Evolutionary conservation across 2,329 filamentous ascomycete genomes (phyloP).

Genomic region (Delphinella strobiligena): DNA sequence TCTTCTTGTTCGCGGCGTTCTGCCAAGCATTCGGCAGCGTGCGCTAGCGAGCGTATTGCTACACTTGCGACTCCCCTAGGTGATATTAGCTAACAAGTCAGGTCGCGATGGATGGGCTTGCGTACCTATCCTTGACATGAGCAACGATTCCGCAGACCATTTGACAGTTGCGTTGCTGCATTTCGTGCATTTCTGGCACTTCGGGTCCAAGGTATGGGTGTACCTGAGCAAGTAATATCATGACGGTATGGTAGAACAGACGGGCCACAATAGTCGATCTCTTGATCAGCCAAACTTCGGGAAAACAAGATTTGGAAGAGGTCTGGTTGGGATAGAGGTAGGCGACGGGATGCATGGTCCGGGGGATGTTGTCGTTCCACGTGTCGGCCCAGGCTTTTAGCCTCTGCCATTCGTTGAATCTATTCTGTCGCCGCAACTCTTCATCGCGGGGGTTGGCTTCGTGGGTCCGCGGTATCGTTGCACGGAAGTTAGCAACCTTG

Average conservation of each 20-base stretch:
- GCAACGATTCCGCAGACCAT: slow-evolving; percentile 84
- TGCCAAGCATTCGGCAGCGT: slow-evolving; percentile 62
- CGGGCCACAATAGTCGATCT: slow-evolving; percentile 68
- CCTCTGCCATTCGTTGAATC: slow-evolving; percentile 63
- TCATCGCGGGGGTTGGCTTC: slow-evolving; percentile 50
- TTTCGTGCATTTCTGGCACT: slow-evolving; percentile 54
- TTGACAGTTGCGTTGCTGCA: slow-evolving; percentile 63
- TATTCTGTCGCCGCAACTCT: slow-evolving; percentile 50
- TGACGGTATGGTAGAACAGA: slow-evolving; percentile 79
- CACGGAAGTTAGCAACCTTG: slow-evolving; percentile 76
- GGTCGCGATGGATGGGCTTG: slow-evolving; percentile 1
- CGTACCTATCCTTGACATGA: slow-evolving; percentile 63
- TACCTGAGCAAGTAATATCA: slow-evolving; percentile 67
- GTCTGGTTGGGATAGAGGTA: slow-evolving; percentile 60
- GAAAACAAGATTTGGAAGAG: slow-evolving; percentile 61
- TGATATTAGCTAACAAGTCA: slow-evolving; percentile 9
- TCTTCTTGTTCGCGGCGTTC: slow-evolving; percentile 65
- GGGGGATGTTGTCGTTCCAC: slow-evolving; percentile 69
- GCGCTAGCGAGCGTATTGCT: slow-evolving; percentile 65
- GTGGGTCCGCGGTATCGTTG: slow-evolving; percentile 51
- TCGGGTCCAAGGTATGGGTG: slow-evolving; percentile 56
- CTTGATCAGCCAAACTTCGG: slow-evolving; percentile 81
- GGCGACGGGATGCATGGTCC: slow-evolving; percentile 77
- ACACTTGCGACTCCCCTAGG: slow-evolving; percentile 59
- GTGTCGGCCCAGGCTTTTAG: slow-evolving; percentile 72